phyloP scores from a whole-genome alignment of 768 basidiomycete species.

The Pleurotus djamor region DNA sequence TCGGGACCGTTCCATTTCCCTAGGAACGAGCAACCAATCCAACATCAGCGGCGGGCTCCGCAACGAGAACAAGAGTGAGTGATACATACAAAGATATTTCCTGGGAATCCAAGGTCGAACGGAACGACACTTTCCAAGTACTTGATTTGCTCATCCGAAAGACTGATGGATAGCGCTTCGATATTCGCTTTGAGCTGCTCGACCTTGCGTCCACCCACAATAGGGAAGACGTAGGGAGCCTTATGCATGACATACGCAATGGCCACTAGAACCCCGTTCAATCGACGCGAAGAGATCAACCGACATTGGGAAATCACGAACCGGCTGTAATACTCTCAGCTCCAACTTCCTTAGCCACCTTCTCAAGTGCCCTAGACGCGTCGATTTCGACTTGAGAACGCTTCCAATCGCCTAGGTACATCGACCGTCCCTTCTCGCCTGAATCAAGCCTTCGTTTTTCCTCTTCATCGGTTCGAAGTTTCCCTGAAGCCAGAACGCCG shows the following conservation, averaged over 20 bases:
- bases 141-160: slow-evolving; percentile 40
- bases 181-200: slow-evolving; percentile 50
- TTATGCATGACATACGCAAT: slow-evolving; percentile 55
- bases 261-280: slow-evolving; percentile 30
- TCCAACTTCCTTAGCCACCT: slow-evolving; percentile 49
- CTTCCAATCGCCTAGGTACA: slow-evolving; percentile 34
- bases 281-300: background rate
- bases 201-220: slow-evolving; percentile 47
- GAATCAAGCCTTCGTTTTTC: slow-evolving; percentile 21
- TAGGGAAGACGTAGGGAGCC: slow-evolving; percentile 48
- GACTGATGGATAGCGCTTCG: slow-evolving; percentile 41
- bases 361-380: slow-evolving; percentile 42
- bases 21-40: background rate
- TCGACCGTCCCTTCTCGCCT: slow-evolving; percentile 37
- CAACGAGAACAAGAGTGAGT: background rate
- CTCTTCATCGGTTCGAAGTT: slow-evolving; percentile 54
- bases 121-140: slow-evolving; percentile 37
- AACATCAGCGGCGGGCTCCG: background rate
- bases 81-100: slow-evolving; percentile 24
- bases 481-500: slow-evolving; percentile 33
- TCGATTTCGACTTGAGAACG: slow-evolving; percentile 41
- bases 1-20: background rate
- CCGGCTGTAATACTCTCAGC: slow-evolving; percentile 45
- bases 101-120: slow-evolving; percentile 45
- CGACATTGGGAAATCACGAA: slow-evolving; percentile 14